Evolutionary conservation across 768 basidiomycete genomes (phyloP).

Genomic region (Phlebiopsis flavidoalba): DNA sequence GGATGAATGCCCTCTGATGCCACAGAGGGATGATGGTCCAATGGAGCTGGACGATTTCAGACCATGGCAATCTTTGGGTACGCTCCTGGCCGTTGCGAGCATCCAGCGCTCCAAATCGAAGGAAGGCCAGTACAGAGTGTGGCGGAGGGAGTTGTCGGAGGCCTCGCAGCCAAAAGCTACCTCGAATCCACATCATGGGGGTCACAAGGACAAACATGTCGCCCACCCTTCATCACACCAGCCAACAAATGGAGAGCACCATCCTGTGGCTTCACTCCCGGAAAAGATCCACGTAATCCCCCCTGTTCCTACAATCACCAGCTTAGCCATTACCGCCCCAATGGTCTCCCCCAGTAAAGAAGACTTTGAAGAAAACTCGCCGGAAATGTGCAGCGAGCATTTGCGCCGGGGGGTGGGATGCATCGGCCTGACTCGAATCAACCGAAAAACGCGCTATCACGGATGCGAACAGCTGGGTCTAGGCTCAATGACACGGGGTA

Average conservation of each 20-base stretch:
- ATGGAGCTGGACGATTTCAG: constrained; percentile 45
- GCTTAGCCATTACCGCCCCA: constrained; percentile 40
- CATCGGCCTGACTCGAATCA: constrained; percentile 52
- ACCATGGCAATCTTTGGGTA: constrained; percentile 58
- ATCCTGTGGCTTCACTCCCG: constrained; percentile 15
- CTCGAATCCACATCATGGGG: neutral
- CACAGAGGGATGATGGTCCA: constrained; percentile 26
- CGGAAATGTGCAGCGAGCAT: constrained; percentile 42
- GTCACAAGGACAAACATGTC: constrained; percentile 12
- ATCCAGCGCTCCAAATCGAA: constrained; percentile 56
- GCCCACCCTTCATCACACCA: constrained; percentile 24
- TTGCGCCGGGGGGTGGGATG: constrained; percentile 58
- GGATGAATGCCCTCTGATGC: constrained; percentile 48
- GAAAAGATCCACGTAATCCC: constrained; percentile 50
- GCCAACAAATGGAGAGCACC: too few relatives aligned
- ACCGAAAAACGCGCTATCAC: constrained; percentile 40
- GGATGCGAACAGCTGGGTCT: constrained; percentile 41
- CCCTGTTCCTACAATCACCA: constrained; percentile 40
- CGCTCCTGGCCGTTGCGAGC: constrained; percentile 55
- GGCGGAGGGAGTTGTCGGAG: constrained; percentile 33
- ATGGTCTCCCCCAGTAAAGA: constrained; percentile 22
- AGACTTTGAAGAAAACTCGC: constrained; percentile 22
- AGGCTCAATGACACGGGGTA: constrained; percentile 41
- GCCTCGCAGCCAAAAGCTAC: neutral
- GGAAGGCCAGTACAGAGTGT: constrained; percentile 55